A percentile compares a stretch with the other conserved stretches of the same genome.
These are phyloP conservation scores for Nigrospora sphaerica DNA, from an alignment of 2,329 filamentous ascomycete genomes.

Conservation along the genomic window DNA sequence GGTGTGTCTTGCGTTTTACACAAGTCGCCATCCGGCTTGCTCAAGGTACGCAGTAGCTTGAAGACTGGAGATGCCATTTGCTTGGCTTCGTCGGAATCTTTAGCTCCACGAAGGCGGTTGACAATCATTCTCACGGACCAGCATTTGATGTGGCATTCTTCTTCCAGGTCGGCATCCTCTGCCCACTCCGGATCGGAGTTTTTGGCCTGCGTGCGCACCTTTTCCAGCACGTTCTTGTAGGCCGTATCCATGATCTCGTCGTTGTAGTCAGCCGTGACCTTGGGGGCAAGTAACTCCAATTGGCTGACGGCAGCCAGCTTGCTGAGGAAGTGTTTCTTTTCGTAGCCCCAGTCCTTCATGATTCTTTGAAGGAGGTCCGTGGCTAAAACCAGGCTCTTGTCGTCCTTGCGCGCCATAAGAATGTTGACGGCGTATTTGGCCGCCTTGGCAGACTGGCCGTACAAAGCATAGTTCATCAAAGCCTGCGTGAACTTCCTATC, in stretches of 20 bases:
- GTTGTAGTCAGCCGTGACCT: slow-evolving; percentile 64
- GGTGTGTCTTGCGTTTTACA: slow-evolving; percentile 71
- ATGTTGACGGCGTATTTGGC: slow-evolving; percentile 94
- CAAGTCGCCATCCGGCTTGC: slow-evolving; percentile 72
- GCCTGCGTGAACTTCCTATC: slow-evolving; percentile 77
- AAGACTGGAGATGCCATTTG: slow-evolving; percentile 63
- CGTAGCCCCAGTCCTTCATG: slow-evolving; percentile 67
- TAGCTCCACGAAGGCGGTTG: slow-evolving; percentile 66
- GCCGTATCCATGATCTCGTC: slow-evolving; percentile 75
- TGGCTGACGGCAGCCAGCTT: slow-evolving; percentile 67
- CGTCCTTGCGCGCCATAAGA: slow-evolving; percentile 64
- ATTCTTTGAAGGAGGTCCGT: slow-evolving; percentile 75
- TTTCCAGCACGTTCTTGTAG: slow-evolving; percentile 65
- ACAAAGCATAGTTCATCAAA: slow-evolving; percentile 74
- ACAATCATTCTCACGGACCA: slow-evolving; percentile 80
- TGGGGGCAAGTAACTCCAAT: slow-evolving; percentile 67
- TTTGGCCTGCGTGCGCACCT: slow-evolving; percentile 57
- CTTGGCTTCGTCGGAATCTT: slow-evolving; percentile 45
- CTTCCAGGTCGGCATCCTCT: slow-evolving; percentile 60
- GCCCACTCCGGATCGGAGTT: slow-evolving; percentile 58
- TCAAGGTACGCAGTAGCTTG: slow-evolving; percentile 69
- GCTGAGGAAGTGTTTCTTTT: slow-evolving; percentile 65
- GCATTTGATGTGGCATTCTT: slow-evolving; percentile 77
- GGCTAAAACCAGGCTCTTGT: slow-evolving; percentile 75
- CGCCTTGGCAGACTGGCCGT: slow-evolving; percentile 72